Evolutionary conservation across 768 basidiomycete species (phyloP).

Genomic region (Filobasidium wieringae): DNA sequence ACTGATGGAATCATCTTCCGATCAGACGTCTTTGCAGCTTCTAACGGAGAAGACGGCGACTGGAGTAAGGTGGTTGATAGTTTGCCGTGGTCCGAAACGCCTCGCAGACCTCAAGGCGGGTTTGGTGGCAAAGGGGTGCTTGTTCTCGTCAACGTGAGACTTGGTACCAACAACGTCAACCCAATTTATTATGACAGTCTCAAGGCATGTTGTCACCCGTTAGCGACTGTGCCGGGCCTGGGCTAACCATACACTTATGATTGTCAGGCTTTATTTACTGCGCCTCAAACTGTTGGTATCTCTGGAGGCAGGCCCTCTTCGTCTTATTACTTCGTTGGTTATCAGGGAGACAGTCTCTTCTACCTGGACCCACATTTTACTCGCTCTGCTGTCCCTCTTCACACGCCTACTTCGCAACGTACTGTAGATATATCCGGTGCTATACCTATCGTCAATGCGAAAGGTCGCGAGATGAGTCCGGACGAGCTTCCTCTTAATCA

Average conservation of each 20-base stretch:
- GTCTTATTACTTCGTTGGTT: slow-evolving; percentile 93
- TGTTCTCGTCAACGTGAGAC: slow-evolving; percentile 68
- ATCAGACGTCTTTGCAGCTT: slow-evolving; percentile 73
- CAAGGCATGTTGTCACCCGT: slow-evolving; percentile 45
- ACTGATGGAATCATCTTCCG: slow-evolving; percentile 72
- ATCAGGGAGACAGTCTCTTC: slow-evolving; percentile 69
- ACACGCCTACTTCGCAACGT: neutral
- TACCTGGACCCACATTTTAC: slow-evolving; percentile 49
- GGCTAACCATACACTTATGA: neutral
- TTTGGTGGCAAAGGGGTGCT: slow-evolving; percentile 84
- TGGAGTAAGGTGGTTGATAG: slow-evolving; percentile 16
- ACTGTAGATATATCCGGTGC: neutral
- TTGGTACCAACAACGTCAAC: slow-evolving; percentile 88
- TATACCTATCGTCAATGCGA: neutral
- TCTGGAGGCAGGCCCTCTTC: slow-evolving; percentile 94
- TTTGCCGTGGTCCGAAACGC: slow-evolving; percentile 5
- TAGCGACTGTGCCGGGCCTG: neutral
- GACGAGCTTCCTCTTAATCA: neutral
- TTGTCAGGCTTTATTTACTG: slow-evolving; percentile 65
- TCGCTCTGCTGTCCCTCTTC: slow-evolving; percentile 59
- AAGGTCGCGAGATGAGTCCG: neutral
- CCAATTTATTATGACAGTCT: slow-evolving; percentile 83
- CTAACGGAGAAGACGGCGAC: slow-evolving; percentile 31
- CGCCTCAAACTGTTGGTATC: slow-evolving; percentile 92
- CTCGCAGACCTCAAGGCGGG: slow-evolving; percentile 10